Evolutionary conservation across 306 rosid species (phyloP).

Genomic region (Pterocarpus macrocarpus): DNA sequence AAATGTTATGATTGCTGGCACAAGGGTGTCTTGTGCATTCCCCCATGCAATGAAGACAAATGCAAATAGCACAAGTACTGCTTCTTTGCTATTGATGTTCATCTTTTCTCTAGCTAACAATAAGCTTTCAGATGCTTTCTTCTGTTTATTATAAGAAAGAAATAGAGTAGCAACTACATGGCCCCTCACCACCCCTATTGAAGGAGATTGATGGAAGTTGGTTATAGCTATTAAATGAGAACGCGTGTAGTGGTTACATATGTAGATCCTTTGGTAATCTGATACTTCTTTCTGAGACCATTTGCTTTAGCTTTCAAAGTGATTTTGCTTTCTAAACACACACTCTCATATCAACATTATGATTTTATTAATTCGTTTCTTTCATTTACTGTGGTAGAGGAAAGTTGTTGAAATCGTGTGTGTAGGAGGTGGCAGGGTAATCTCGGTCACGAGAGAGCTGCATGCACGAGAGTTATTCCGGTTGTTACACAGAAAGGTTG

Average conservation of each 20-base stretch:
- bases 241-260: constrained; percentile 32
- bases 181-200: constrained; percentile 38
- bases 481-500: constrained; percentile 46
- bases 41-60: constrained; percentile 51
- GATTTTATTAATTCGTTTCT: neutral
- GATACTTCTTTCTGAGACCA: neutral
- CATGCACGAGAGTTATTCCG: constrained; percentile 59
- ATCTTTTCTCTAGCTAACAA: constrained; percentile 51
- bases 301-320: neutral
- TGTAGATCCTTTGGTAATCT: neutral
- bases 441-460: constrained; percentile 38
- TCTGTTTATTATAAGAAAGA: constrained; percentile 31
- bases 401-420: constrained; percentile 41
- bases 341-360: neutral
- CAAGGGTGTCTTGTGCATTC: constrained; percentile 76
- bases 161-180: constrained; percentile 44
- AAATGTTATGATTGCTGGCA: constrained; percentile 80
- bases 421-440: constrained; percentile 26
- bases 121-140: constrained; percentile 22
- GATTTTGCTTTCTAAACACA: constrained; percentile 23
- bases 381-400: constrained; percentile 34
- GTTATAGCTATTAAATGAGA: constrained; percentile 56
- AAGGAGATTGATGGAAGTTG: constrained; percentile 63
- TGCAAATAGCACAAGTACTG: constrained; percentile 53
- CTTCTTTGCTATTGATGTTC: constrained; percentile 49